Evolutionary conservation across 177 flowering plant genomes (phyloP), one percentile per base, ranked within the genome.

Genomic region (Telopea speciosissima): DNA sequence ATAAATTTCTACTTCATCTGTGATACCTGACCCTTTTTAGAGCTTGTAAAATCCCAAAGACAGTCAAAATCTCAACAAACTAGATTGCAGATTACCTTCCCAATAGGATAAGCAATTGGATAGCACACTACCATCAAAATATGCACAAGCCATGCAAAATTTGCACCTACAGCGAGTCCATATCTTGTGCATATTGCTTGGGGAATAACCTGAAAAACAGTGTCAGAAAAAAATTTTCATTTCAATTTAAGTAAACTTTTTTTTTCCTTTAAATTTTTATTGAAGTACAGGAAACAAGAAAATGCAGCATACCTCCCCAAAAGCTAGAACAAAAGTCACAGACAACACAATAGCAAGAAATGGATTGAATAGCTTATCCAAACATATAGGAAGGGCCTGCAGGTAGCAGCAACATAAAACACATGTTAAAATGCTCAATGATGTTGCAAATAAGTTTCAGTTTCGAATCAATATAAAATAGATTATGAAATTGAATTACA

Each of bases 131-230:
- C 74, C 91, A 89, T 86, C 78, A 89, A 63, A 67, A 86, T 74
- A 2, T 87, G 87, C 23, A 89, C 90, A 36, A 89, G 87, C 85
- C 91, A 81, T 31, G 84, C 81, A 65, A 85, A 85, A 76, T 85
- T 88, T 4, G 89, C 89, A 62, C 92, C 88, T 25, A 89, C 88
- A 33, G 86, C 73, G n/a, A 89, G 96, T 36, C 99, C 99, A 85
- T 95, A 95, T 83, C 99, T 85, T 25, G 93, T 74, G 71, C 98
- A 95, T 79, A 86, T 89, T 44, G 99, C 88, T 89, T 95, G 99
- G 23, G 99, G 99, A 80, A 95, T 89, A 80, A 95, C 89, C 99
- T 92, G 79, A 66, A 74, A 59, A n/a, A 56, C 6, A 71, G 21
- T 45, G 19, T 26, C n/a, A n/a, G 45, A 72, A 62, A 63, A 0